These are phyloP conservation scores for Sporothrix curviconia DNA, from an alignment of 2,329 filamentous ascomycete species.

Conservation along the genomic window DNA sequence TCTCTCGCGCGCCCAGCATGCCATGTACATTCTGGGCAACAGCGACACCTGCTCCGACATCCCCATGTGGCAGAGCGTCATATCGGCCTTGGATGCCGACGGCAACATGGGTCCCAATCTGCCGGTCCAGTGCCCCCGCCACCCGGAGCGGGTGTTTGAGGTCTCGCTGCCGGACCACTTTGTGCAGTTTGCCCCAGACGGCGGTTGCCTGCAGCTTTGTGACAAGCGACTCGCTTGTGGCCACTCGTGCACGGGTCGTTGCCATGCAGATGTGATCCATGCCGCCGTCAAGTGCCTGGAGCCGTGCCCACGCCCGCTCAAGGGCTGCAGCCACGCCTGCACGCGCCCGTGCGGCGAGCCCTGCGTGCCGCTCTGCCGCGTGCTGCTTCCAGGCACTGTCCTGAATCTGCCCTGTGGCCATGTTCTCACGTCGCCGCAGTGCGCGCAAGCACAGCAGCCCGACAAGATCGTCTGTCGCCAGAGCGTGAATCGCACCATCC, in stretches of 20 bases:
- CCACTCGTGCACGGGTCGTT: slow-evolving; percentile 39
- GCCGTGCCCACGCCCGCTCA: slow-evolving; percentile 35
- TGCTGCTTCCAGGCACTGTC: slow-evolving; percentile 25
- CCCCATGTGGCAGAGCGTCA: slow-evolving; percentile 57
- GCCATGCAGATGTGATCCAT: slow-evolving; percentile 44
- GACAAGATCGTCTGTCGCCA: slow-evolving; percentile 41
- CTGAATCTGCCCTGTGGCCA: slow-evolving; percentile 42
- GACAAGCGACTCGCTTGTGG: slow-evolving; percentile 42
- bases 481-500: slow-evolving; percentile 40
- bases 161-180: slow-evolving; percentile 55
- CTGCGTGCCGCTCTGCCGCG: slow-evolving; percentile 34
- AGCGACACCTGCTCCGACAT: slow-evolving; percentile 49
- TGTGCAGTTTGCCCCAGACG: slow-evolving; percentile 49
- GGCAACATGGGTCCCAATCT: slow-evolving; percentile 45
- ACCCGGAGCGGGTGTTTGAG: slow-evolving; percentile 44
- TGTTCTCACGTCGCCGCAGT: slow-evolving; percentile 25
- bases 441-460: slow-evolving; percentile 39
- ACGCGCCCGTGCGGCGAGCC: slow-evolving; percentile 36
- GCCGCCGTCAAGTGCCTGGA: slow-evolving; percentile 39
- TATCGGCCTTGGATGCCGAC: slow-evolving; percentile 41
- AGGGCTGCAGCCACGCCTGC: slow-evolving; percentile 40
- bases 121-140: slow-evolving; percentile 54
- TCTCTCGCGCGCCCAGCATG: slow-evolving; percentile 60
- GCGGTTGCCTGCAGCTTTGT: slow-evolving; percentile 51
- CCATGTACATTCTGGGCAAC: slow-evolving; percentile 67